Evolutionary conservation across 768 basidiomycete genomes (phyloP).

Genomic region (Tylopilus rubrobrunneus): DNA sequence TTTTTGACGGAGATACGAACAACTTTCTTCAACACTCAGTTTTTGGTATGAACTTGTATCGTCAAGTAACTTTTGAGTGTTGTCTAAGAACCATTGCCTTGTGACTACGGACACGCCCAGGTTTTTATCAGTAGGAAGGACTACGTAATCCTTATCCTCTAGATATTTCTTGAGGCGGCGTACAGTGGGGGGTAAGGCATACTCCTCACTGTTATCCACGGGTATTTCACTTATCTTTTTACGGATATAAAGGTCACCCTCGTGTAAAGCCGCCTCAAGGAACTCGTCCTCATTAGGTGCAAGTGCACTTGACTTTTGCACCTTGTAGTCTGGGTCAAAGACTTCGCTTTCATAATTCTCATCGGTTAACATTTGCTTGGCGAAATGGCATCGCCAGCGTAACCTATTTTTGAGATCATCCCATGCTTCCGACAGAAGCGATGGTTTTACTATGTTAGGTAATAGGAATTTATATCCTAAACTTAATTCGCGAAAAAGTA

Average conservation of each 20-base stretch:
- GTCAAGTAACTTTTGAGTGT: not conserved
- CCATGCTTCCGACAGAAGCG: too few relatives aligned
- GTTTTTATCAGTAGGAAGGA: not conserved
- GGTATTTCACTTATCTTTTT: too few relatives aligned
- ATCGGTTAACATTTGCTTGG: not conserved
- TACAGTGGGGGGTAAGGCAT: not conserved
- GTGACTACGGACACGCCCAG: not conserved
- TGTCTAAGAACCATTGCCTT: not conserved
- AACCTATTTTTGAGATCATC: not conserved
- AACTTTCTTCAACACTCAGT: not conserved
- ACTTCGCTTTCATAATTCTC: not conserved
- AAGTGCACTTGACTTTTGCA: too few relatives aligned
- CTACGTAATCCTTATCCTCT: not conserved
- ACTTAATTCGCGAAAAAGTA: too few relatives aligned
- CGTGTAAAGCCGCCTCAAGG: not conserved
- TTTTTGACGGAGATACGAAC: not conserved
- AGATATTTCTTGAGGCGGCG: not conserved
- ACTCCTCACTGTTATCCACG: not conserved
- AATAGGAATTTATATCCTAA: too few relatives aligned
- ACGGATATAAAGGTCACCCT: too few relatives aligned
- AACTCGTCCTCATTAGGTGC: not conserved
- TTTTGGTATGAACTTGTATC: too few relatives aligned
- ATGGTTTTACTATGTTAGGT: too few relatives aligned
- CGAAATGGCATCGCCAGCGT: not conserved
- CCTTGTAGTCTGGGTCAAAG: not conserved